Conservation (phyloP, 495 filamentous ascomycete genomes). For the Penicillium coffeae region DNA sequence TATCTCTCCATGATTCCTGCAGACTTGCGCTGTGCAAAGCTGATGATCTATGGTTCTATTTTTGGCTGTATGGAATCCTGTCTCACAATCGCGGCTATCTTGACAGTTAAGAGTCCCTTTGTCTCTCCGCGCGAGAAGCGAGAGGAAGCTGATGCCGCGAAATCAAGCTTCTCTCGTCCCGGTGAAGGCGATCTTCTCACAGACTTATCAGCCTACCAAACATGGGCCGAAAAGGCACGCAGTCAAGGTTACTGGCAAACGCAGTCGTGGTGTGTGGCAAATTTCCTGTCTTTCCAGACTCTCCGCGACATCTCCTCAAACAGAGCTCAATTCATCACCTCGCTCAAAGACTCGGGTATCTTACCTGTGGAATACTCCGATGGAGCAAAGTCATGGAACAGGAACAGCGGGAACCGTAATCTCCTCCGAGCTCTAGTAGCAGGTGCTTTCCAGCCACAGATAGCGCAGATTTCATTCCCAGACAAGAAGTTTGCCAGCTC, state of each 20-base stretch:
- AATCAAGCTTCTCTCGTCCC: conserved; percentile 59
- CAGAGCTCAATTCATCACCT: conserved; percentile 76
- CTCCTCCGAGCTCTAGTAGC: conserved; percentile 88
- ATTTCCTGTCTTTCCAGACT: conserved; percentile 80
- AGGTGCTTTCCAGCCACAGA: conserved; percentile 83
- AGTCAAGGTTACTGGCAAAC: conserved; percentile 56
- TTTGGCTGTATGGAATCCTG: conserved; percentile 88
- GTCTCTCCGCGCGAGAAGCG: conserved; percentile 74
- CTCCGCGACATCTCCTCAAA: conserved; percentile 85
- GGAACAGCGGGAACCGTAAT: conserved; percentile 49
- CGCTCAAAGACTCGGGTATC: conserved; percentile 82
- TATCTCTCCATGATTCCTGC: conserved; percentile 94
- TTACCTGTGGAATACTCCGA: conserved; percentile 51
- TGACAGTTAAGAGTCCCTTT: conserved; percentile 83
- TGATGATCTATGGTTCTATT: conserved; percentile 92
- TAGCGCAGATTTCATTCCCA: conserved; percentile 85
- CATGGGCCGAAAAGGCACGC: conserved; percentile 65
- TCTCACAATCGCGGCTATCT: conserved; percentile 84
- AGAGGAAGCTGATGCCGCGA: conserved; percentile 75
- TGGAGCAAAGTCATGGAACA: conserved; percentile 36
- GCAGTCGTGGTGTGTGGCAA: conserved; percentile 77
- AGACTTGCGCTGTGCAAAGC: conserved; percentile 86
- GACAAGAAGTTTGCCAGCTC: conserved; percentile 91
- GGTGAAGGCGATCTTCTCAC: conserved; percentile 85
- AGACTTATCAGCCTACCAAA: conserved; percentile 76